Conservation (phyloP, 768 basidiomycete genomes). For the Dentipellis sp. region DNA sequence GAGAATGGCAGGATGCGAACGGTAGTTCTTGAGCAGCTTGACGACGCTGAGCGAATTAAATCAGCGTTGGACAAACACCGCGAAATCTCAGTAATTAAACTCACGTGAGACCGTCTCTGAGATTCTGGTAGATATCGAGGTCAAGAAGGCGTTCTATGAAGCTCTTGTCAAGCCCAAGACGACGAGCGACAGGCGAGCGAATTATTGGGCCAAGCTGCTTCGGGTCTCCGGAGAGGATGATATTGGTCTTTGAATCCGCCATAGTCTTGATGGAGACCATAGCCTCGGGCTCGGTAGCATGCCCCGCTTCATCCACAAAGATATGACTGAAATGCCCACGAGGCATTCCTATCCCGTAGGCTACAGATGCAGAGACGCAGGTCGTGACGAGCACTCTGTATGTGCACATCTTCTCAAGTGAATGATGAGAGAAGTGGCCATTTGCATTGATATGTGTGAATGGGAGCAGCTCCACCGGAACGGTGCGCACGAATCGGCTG, state of each 20-base stretch:
- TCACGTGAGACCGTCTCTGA: conserved; percentile 13
- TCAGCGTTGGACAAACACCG: background rate
- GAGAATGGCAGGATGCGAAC: conserved; percentile 54
- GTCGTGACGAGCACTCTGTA: conserved; percentile 54
- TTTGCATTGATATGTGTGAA: conserved; percentile 31
- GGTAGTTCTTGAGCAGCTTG: conserved; percentile 56
- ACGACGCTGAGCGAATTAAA: conserved; percentile 34
- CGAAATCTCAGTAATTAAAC: background rate
- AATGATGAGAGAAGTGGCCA: conserved; percentile 35
- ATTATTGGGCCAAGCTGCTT: conserved; percentile 68
- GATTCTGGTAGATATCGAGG: conserved; percentile 22
- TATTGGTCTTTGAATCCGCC: conserved; percentile 40
- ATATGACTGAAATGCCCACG: conserved; percentile 60
- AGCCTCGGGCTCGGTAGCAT: conserved; percentile 61
- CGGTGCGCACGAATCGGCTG: conserved; percentile 30
- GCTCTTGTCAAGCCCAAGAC: conserved; percentile 48
- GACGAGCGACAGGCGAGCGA: conserved; percentile 43
- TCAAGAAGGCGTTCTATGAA: conserved; percentile 47
- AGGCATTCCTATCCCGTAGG: conserved; percentile 44
- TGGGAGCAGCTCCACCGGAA: conserved; percentile 28
- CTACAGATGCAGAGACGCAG: conserved; percentile 52
- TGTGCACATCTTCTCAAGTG: conserved; percentile 25
- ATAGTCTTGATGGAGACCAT: conserved; percentile 56
- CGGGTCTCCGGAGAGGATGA: conserved; percentile 61
- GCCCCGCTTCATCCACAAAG: conserved; percentile 65